Evolutionary conservation across 768 basidiomycete genomes (phyloP), one percentile per base, ranked within the genome.

Genomic region (Coprinellus aureogranulatus): DNA sequence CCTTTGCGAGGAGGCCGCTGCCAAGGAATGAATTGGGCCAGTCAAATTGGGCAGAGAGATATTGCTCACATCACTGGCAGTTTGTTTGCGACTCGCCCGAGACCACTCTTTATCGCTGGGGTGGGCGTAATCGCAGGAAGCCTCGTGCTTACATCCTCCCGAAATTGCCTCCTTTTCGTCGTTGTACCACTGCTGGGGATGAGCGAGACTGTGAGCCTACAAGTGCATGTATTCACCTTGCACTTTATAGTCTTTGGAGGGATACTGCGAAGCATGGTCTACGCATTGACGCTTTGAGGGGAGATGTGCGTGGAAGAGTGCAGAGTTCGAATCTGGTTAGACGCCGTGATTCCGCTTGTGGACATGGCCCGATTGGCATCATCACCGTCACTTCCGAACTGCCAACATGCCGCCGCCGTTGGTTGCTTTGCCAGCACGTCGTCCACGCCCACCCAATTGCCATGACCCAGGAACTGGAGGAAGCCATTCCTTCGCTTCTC

Each of bases 401-500:
- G 34, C 34, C 34, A 6, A 14, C 58, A 54, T 31, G 58, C 58
- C 34, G 34, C 47, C 2, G 53, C 50, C 6, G 47, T 18, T 26
- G 16, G 5, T 23, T 28, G 50, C 10, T 25, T 25, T 48, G 47
- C 40, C 26, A 10, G 27, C 56, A n/a, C 20, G 27, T 44, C 27
- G 6, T 52, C 50, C 12, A 31, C 46, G 25, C 11, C 31, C 22
- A 41, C 5, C 12, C 48, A 30, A 49, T 52, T 37, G 9, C 18
- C 25, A 34, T 16, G 22, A 25, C 25, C 18, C 34, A 50, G 51
- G 57, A 53, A 30, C 51, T 58, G n/a, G 57, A 58, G 27, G 57
- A 58, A 45, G 57, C 44, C 14, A 26, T 58, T 14, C 57, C 57
- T 10, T 58, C 57, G 16, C 52, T 63, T 23, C 57, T 68, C 53